phyloP scores from a whole-genome alignment of 2,329 filamentous ascomycete genomes.

The Byssothecium circinans region DNA sequence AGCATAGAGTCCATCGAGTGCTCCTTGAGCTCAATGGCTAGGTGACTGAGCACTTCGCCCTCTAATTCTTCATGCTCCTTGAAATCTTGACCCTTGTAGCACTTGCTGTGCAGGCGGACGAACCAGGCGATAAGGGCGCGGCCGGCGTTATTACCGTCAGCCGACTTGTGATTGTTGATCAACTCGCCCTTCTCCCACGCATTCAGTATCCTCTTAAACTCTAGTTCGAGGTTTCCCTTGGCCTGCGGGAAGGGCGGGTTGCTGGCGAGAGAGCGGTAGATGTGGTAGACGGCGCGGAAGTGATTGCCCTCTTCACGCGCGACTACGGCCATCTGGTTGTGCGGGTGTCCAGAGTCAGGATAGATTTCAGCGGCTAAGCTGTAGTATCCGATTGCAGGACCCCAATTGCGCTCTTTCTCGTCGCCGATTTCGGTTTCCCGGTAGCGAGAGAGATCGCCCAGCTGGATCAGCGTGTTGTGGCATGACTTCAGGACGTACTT shows the following conservation, averaged over 20 bases:
- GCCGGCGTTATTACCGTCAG: slow-evolving; percentile 55
- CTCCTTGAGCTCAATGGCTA: slow-evolving; percentile 72
- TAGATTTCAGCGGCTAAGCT: slow-evolving; percentile 75
- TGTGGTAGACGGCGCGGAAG: slow-evolving; percentile 82
- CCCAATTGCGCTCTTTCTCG: slow-evolving; percentile 72
- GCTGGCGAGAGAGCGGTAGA: slow-evolving; percentile 80
- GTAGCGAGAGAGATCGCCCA: slow-evolving; percentile 90
- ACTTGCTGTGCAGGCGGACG: slow-evolving; percentile 80
- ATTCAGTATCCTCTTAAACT: slow-evolving; percentile 69
- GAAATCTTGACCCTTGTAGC: slow-evolving; percentile 76
- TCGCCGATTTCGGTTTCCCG: slow-evolving; percentile 69
- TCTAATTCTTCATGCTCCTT: slow-evolving; percentile 78
- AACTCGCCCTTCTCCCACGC: slow-evolving; percentile 60
- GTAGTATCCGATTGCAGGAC: slow-evolving; percentile 82
- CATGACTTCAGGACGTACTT: slow-evolving; percentile 71
- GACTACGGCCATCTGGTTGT: slow-evolving; percentile 90
- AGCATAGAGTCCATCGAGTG: slow-evolving; percentile 66
- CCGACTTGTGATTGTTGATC: slow-evolving; percentile 44
- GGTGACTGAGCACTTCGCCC: slow-evolving; percentile 77
- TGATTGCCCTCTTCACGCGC: slow-evolving; percentile 76
- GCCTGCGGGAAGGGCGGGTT: slow-evolving; percentile 75
- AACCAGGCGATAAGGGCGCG: slow-evolving; percentile 79
- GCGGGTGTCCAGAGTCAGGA: slow-evolving; percentile 76
- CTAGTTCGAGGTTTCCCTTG: slow-evolving; percentile 72
- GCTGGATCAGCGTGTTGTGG: slow-evolving; percentile 78